These are phyloP conservation scores for Candida hungchunana DNA, from an alignment of 805 yeast genomes.

Conservation along the genomic window DNA sequence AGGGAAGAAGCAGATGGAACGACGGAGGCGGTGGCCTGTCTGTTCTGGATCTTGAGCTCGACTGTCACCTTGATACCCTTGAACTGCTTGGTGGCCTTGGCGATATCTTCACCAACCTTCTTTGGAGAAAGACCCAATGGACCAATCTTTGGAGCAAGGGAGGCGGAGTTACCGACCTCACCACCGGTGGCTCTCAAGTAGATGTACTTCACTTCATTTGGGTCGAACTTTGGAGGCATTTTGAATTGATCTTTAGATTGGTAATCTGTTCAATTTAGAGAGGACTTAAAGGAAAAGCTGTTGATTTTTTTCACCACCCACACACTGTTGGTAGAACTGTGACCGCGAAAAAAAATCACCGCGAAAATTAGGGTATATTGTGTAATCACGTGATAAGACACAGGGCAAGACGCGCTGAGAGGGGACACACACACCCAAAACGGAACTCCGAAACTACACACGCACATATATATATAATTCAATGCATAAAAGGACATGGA, in stretches of 20 bases:
- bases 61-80: slow-evolving; percentile 99
- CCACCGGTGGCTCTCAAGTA: slow-evolving; percentile 99
- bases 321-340: background rate
- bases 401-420: no score
- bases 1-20: slow-evolving; percentile 99
- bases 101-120: slow-evolving; percentile 99
- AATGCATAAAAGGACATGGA: no score
- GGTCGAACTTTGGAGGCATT: slow-evolving; percentile 99
- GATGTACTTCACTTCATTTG: slow-evolving; percentile 95
- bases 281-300: background rate
- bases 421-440: no score
- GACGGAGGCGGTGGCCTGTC: slow-evolving; percentile 98
- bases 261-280: background rate
- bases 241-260: slow-evolving; percentile 22
- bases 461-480: no score
- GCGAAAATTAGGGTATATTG: no score
- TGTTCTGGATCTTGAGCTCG: slow-evolving; percentile 97
- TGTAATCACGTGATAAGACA: no score
- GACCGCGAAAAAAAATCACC: slow-evolving; percentile 1
- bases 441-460: no score
- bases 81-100: slow-evolving; percentile 98
- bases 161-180: slow-evolving; percentile 99
- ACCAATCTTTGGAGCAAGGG: slow-evolving; percentile 99
- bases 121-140: slow-evolving; percentile 99
- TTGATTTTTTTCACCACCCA: slow-evolving; percentile 8